Evolutionary conservation across 2,329 filamentous ascomycete genomes (phyloP).

Genomic region (Aspergillus cejpii): DNA sequence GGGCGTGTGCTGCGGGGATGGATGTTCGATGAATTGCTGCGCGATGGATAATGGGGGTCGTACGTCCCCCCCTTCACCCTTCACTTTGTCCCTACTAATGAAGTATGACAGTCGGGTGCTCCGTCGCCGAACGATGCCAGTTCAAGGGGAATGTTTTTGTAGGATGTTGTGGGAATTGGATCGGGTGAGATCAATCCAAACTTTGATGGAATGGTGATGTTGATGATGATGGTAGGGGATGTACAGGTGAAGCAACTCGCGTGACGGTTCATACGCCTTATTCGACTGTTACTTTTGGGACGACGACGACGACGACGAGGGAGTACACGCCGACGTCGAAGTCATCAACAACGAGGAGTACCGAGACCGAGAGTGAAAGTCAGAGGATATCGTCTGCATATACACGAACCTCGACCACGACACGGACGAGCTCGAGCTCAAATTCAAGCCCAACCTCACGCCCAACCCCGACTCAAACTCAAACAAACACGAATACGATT

Average conservation of each 20-base stretch:
- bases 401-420: too few species aligned
- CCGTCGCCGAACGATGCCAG: constrained; percentile 3
- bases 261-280: constrained; percentile 10
- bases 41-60: constrained; percentile 8
- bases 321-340: not conserved
- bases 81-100: not conserved
- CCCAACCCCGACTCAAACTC: too few species aligned
- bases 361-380: not conserved
- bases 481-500: too few species aligned
- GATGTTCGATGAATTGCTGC: constrained; percentile 11
- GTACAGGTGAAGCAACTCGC: constrained; percentile 4
- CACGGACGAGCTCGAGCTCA: too few species aligned
- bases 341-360: not conserved
- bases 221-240: not conserved
- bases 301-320: too few species aligned
- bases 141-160: constrained; percentile 11
- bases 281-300: not conserved
- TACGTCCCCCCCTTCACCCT: not conserved
- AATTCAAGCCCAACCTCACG: too few species aligned
- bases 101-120: constrained; percentile 6
- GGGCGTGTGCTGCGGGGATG: constrained; percentile 8
- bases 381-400: not conserved
- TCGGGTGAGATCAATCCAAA: not conserved
- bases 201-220: not conserved
- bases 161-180: constrained; percentile 6